Evolutionary conservation across 2,329 filamentous ascomycete genomes (phyloP), one percentile per base, ranked within the genome.

Genomic region (Paraphaeosphaeria minitans): DNA sequence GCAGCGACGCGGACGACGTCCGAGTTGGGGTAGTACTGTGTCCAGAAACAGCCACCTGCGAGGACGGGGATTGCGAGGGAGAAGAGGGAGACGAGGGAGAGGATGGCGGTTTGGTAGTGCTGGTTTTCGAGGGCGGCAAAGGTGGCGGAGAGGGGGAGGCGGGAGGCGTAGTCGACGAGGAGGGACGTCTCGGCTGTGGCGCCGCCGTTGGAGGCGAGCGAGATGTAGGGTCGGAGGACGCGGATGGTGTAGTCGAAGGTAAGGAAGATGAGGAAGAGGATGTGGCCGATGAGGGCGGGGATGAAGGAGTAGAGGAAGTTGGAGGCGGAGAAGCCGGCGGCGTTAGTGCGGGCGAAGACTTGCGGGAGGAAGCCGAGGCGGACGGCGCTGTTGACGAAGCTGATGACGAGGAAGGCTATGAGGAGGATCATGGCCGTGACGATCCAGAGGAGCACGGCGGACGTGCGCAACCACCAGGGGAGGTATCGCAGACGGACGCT

Each of bases 251-350:
- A 82, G 69, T 93, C 90, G 56, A 92, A 77, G 33, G 85, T 83
- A 61, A 90, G 85, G 73, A 91, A 88, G 52, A 84, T 74, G 47
- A 92, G 82, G 72, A 89, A 90, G 50, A 91, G 78, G 16, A 90
- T 65, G 68, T 88, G 85, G 4, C 88, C 91, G 29, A 93, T 72
- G 0, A 90, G 66, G 2, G 88, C 85, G 0, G 91, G 90, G 22
- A 93, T 56, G 75, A 93, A 92, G 60, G 85, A 87, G 80, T 93
- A 97, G 52, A 97, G 79, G 78, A 97, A 97, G 76, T 97, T 92
- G 51, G 92, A 91, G 0, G 91, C 82, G 1, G 92, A 96, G 76
- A 96, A 97, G 19, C 89, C 91, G 27, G 70, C 66, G 0, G 77
- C 69, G 3, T 84, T 80, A 1, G 91, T 86, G 2, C 81, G 79